Percentiles rank a stretch among this genome's conserved stretches.
These are phyloP conservation scores for Allium sativum DNA, from an alignment of 106 monocot genomes.

Conservation along the genomic window DNA sequence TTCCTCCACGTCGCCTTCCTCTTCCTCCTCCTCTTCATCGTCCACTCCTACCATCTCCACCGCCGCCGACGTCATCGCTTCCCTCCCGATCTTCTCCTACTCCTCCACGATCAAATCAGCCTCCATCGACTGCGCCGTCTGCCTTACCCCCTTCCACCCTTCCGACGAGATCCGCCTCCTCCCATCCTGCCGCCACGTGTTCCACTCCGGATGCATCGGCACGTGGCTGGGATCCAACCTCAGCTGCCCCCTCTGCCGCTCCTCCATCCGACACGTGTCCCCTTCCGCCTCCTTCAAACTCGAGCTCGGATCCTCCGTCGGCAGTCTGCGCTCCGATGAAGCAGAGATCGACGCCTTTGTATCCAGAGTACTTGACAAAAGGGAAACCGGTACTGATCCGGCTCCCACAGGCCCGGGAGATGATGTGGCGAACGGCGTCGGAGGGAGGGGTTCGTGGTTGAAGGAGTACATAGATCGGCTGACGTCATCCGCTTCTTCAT, in stretches of 20 bases:
- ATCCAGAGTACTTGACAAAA: conserved; percentile 17
- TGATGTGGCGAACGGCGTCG: conserved; percentile 14
- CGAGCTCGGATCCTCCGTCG: conserved; percentile 48
- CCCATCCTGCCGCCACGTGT: conserved; percentile 89
- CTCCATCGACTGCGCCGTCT: conserved; percentile 83
- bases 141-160: conserved; percentile 59
- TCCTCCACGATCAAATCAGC: conserved; percentile 44
- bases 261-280: conserved; percentile 26
- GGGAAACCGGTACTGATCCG: neutral
- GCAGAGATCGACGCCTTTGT: conserved; percentile 61
- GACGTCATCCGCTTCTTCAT: conserved; percentile 47
- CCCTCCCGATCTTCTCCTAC: conserved; percentile 72
- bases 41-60: conserved; percentile 12
- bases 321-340: conserved; percentile 35
- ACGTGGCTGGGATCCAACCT: conserved; percentile 77
- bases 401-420: conserved; percentile 5
- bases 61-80: conserved; percentile 32
- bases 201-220: conserved; percentile 87
- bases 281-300: conserved; percentile 58
- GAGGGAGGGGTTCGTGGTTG: conserved; percentile 25
- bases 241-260: conserved; percentile 89
- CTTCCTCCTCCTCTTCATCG: conserved; percentile 5
- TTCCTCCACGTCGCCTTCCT: conserved; percentile 12
- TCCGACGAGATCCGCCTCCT: conserved; percentile 84
- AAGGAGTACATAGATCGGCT: conserved; percentile 42